Evolutionary conservation across 768 basidiomycete species (phyloP).

Genomic region (Lentinula sp.): DNA sequence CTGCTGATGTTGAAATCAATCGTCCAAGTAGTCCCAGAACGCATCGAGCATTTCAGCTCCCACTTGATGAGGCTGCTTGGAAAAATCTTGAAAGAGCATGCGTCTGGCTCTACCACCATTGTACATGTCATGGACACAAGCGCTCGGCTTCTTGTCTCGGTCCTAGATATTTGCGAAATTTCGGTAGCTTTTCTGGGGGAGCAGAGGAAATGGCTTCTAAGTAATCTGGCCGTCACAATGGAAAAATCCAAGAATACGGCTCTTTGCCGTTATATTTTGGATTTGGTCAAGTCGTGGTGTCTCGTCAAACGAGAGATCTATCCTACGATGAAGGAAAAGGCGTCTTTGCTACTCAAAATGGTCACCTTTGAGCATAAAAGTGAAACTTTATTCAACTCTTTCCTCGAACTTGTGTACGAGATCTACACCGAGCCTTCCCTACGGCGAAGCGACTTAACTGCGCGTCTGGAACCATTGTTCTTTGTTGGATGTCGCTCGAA

Average conservation of each 20-base stretch:
- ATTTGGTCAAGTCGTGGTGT: slow-evolving; percentile 87
- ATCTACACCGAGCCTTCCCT: slow-evolving; percentile 87
- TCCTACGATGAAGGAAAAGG: slow-evolving; percentile 95
- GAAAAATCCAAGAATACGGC: slow-evolving; percentile 82
- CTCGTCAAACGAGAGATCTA: slow-evolving; percentile 77
- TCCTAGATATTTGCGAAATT: slow-evolving; percentile 81
- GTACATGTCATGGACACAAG: slow-evolving; percentile 46
- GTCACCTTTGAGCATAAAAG: slow-evolving; percentile 71
- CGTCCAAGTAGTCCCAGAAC: slow-evolving; percentile 72
- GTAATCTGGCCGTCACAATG: slow-evolving; percentile 67
- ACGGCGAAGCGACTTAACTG: slow-evolving; percentile 89
- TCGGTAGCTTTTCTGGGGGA: slow-evolving; percentile 83
- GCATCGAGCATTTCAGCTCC: slow-evolving; percentile 73
- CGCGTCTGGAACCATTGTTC: slow-evolving; percentile 89
- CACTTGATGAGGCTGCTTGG: slow-evolving; percentile 79
- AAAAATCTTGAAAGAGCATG: slow-evolving; percentile 85
- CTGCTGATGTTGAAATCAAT: slow-evolving; percentile 86
- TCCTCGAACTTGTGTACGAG: slow-evolving; percentile 85
- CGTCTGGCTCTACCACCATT: slow-evolving; percentile 38
- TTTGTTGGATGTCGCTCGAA: slow-evolving; percentile 84
- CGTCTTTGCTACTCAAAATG: slow-evolving; percentile 86
- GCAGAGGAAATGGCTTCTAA: slow-evolving; percentile 75
- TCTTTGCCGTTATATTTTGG: slow-evolving; percentile 81
- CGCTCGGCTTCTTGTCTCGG: slow-evolving; percentile 64
- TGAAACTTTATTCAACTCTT: slow-evolving; percentile 75